Evolutionary conservation across 208 protist species (phyloP).

Genomic region (Acanthamoeba lenticulata): DNA sequence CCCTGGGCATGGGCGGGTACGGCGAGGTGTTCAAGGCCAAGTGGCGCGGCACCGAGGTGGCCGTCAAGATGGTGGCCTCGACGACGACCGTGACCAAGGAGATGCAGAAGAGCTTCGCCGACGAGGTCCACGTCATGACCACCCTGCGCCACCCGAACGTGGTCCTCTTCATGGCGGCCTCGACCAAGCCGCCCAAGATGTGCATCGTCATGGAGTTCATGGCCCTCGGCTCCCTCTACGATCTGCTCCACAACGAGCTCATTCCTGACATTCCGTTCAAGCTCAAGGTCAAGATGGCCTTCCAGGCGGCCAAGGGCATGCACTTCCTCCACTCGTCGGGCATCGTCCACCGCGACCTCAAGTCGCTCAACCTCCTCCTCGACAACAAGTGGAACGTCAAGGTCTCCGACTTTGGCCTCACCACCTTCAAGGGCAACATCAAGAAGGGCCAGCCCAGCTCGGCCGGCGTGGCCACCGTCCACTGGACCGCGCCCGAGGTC

Average conservation of each 20-base stretch:
- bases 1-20: slow-evolving; percentile 37
- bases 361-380: too few species aligned
- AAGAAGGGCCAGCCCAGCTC: neutral
- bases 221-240: neutral
- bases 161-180: slow-evolving; percentile 29
- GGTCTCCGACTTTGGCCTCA: slow-evolving; percentile 62
- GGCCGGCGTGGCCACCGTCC: neutral
- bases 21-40: slow-evolving; percentile 66
- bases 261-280: neutral
- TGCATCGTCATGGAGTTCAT: slow-evolving; percentile 33
- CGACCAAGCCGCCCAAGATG: slow-evolving; percentile 40
- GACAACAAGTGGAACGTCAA: too few species aligned
- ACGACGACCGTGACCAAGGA: slow-evolving; percentile 15
- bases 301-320: neutral
- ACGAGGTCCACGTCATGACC: slow-evolving; percentile 14
- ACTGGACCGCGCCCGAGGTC: neutral
- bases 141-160: slow-evolving; percentile 8
- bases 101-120: slow-evolving; percentile 60
- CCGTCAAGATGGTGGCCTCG: slow-evolving; percentile 62
- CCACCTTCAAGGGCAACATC: slow-evolving; percentile 6
- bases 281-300: too few species aligned
- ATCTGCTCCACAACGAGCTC: neutral
- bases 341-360: neutral
- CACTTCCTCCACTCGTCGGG: neutral
- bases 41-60: slow-evolving; percentile 58